Conservation (phyloP, 23 red algal species). For the Porphyridium purpureum region DNA sequence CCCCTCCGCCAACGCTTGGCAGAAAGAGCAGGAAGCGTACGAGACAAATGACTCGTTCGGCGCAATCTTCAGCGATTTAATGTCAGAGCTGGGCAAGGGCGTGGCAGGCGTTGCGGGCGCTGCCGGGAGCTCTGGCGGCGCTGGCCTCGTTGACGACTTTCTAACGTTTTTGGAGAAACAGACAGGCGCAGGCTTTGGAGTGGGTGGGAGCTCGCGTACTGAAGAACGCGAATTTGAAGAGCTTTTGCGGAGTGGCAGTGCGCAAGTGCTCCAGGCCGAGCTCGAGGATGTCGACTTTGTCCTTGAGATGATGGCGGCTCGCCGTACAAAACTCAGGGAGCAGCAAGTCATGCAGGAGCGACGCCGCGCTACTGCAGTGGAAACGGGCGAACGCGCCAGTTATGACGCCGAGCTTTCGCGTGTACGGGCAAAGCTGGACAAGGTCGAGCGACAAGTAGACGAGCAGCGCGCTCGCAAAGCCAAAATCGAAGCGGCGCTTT, state of each 20-base stretch:
- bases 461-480: conserved; percentile 16
- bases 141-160: conserved; percentile 67
- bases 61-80: conserved; percentile 69
- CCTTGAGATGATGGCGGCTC: conserved; percentile 17
- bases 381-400: conserved; percentile 5
- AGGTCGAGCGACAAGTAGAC: conserved; percentile 5
- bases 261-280: conserved; percentile 56
- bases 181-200: not conserved
- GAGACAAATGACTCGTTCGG: conserved; percentile 67
- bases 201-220: not conserved
- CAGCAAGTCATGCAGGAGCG: conserved; percentile 9
- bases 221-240: conserved; percentile 17
- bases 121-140: not conserved
- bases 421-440: conserved; percentile 4
- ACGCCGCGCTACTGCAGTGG: conserved; percentile 2
- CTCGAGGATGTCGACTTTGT: conserved; percentile 62
- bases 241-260: conserved; percentile 22
- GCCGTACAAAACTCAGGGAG: conserved; percentile 7
- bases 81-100: conserved; percentile 6
- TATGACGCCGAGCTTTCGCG: conserved; percentile 20
- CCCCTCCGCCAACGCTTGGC: not conserved
- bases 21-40: not conserved
- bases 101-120: conserved; percentile 20
- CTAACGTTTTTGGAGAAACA: conserved; percentile 72
- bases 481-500: conserved; percentile 17